A percentile compares a stretch with the other conserved stretches of the same genome.
These are phyloP conservation scores for Eremothecium coryli DNA, from an alignment of 1,139 yeast genomes.

Conservation along the genomic window DNA sequence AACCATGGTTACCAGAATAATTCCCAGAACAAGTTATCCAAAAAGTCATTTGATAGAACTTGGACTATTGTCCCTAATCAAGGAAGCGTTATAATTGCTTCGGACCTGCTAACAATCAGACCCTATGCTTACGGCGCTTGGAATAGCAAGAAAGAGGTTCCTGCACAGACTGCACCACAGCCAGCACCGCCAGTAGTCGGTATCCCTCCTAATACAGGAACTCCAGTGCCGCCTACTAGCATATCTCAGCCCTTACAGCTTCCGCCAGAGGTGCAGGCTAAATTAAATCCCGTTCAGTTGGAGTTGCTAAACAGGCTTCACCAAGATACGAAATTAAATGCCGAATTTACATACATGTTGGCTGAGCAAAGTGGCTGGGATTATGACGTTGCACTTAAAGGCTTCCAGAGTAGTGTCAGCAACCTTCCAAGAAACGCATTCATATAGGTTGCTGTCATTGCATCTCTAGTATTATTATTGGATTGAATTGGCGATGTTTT, in stretches of 20 bases:
- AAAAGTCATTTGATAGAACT: constrained; percentile 80
- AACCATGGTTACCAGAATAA: constrained; percentile 23
- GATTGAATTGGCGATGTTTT: neutral
- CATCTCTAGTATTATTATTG: constrained; percentile 5
- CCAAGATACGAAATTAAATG: constrained; percentile 64
- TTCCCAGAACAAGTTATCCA: constrained; percentile 39
- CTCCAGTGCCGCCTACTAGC: constrained; percentile 13
- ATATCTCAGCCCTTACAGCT: constrained; percentile 24
- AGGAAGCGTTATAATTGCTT: constrained; percentile 70
- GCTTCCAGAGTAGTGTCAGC: constrained; percentile 56
- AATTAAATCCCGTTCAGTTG: constrained; percentile 49
- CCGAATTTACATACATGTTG: constrained; percentile 73
- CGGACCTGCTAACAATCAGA: constrained; percentile 68
- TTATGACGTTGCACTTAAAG: constrained; percentile 55
- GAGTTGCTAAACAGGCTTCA: constrained; percentile 58
- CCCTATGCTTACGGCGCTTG: constrained; percentile 57
- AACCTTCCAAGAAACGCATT: constrained; percentile 56
- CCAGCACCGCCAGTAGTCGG: constrained; percentile 9
- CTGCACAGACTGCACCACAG: constrained; percentile 5
- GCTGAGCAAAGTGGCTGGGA: constrained; percentile 89
- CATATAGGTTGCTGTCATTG: no score
- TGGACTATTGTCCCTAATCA: constrained; percentile 69
- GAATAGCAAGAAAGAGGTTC: constrained; percentile 21
- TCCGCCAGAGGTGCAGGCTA: constrained; percentile 44
- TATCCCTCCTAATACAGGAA: constrained; percentile 8